Base-by-base conservation (phyloP, 2,329 filamentous ascomycete genomes). In the Drechslerella coelobrocha region DNA sequence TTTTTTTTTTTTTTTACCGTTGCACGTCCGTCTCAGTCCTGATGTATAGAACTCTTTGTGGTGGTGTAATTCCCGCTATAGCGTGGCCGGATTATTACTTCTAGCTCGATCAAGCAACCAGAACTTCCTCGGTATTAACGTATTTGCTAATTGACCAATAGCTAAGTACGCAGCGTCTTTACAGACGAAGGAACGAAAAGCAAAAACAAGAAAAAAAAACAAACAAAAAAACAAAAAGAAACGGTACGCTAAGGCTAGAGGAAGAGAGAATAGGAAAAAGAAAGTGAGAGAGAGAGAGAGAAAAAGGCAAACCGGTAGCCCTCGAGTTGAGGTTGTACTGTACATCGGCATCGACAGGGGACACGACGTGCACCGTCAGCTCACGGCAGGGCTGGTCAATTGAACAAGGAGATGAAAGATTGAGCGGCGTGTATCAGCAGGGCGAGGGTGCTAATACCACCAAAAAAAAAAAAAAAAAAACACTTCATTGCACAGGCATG, bases 71-170 rank as follows among this genome's bases (percentile, higher is more conserved):
- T 45, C 59, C 51, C 45, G 65, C 45, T 69, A 68, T 57, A 69
- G 34, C 39, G 39, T 47, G n/a, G 34, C 53, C 57, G 65, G 57
- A 61, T 56, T 61, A 61, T 68, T 68, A 51, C 63, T 56, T 60
- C 34, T 39, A 39, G 34, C 34, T 39, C 34, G 34, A 39, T 39
- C 34, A n/a, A 39, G 34, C 17, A 10, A 39, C 34, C 17, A 39
- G 34, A 39, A 10, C 34, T 39, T 5, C 34, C 34, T 39, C n/a
- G n/a, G n/a, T n/a, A n/a, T n/a, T n/a, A n/a, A n/a, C 17, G 34
- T n/a, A 10, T 39, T n/a, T 4, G 3, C 12, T n/a, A 14, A 5
- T 39, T 39, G 17, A 39, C 34, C 34, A 39, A 39, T n/a, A n/a
- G n/a, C n/a, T 39, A n/a, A 39, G 34, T 39, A 39, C 5, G 34